Percentiles rank a stretch among this genome's conserved stretches.
These are phyloP conservation scores for Lippia alba DNA, from an alignment of 305 asterid species.

Conservation along the genomic window DNA sequence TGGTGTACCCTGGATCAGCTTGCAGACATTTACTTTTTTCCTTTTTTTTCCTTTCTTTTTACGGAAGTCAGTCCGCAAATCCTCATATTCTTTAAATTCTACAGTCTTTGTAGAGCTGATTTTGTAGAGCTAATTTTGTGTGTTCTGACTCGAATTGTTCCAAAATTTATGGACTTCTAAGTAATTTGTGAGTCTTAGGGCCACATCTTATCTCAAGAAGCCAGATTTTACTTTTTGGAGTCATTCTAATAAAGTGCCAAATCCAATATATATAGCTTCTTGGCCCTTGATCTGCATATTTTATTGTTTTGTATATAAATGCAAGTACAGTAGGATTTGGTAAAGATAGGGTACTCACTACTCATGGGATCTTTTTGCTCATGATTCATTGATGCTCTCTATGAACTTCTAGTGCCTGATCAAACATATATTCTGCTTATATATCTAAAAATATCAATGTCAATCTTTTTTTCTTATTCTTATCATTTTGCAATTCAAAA, in stretches of 20 bases:
- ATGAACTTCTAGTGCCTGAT: constrained; percentile 9
- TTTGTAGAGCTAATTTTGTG: neutral
- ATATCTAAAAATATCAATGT: neutral
- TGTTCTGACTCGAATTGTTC: neutral
- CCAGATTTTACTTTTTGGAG: neutral
- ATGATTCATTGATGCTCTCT: neutral
- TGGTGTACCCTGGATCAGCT: neutral
- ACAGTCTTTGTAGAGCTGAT: neutral
- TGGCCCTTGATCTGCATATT: neutral
- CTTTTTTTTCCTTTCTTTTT: neutral
- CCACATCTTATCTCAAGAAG: neutral
- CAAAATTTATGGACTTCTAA: too few species aligned
- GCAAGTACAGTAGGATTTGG: neutral
- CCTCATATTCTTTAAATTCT: neutral
- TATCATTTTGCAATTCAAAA: neutral
- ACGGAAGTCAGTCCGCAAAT: neutral
- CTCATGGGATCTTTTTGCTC: neutral
- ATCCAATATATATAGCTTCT: neutral
- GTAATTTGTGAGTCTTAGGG: neutral
- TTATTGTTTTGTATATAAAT: neutral
- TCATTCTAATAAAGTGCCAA: neutral
- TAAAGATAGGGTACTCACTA: neutral
- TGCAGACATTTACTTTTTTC: neutral
- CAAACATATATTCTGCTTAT: neutral
- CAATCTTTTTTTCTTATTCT: constrained; percentile 9